Base-by-base conservation (phyloP, 2,329 filamentous ascomycete species). In the Nothophaeocryptopus gaeumannii region DNA sequence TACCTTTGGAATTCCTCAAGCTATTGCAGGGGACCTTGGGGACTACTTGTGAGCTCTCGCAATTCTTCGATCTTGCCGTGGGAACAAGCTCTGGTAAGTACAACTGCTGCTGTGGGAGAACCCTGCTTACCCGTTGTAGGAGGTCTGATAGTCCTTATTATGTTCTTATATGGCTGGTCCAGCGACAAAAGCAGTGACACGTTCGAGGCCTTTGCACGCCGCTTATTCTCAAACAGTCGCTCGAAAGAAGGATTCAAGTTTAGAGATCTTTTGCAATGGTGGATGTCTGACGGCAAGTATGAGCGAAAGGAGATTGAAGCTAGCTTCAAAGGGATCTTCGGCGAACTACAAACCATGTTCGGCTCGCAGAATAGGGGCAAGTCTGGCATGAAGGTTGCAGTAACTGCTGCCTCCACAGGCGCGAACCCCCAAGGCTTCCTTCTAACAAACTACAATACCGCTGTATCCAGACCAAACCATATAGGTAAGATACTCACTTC, bases 1-100 rank as follows among this genome's bases (percentile, higher is more conserved):
- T 65, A 29, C 60, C 60, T n/a, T 48, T 66, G 9, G 48, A 50
- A 29, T 36, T 62, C 41, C 47, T 65, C 4, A 37, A 54, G 29
- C 26, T 53, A 16, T 15, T 65, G 2, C 47, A 65, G 30, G 9
- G 13, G 8, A 8, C 8, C 8, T 38, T 38, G 8, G 35, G 35
- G 7, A 7, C n/a, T 7, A 14, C 8, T 14, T 38, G 35, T 14
- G 15, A 14, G 8, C 35, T 38, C 13, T 14, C 8, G 35, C 10
- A 38, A 8, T 14, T 9, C 13, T 8, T 38, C 15, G 35, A 38
- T 38, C 35, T 38, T 14, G 13, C 35, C 8, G 8, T 8, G 8
- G 35, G 35, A 7, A 38, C 35, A 8, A 38, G 35, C 13, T 8
- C 35, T 14, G 35, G 35, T 38, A 14, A 38, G 35, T 38, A n/a